phyloP scores from a whole-genome alignment of 257 asterid genomes.

The Ehretia macrophylla region DNA sequence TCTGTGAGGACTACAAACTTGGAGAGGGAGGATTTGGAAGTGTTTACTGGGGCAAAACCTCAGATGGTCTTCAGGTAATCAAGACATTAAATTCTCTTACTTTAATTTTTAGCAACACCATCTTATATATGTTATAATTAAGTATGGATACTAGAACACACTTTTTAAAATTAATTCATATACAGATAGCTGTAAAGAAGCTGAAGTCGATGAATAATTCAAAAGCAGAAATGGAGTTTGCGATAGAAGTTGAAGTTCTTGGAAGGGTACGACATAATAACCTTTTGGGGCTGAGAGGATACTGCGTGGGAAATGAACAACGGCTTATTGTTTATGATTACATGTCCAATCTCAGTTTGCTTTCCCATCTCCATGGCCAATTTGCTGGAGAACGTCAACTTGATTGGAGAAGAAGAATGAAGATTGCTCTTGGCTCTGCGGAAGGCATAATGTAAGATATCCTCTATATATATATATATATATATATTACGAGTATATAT shows the following conservation, averaged over 20 bases:
- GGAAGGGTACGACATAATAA: conserved; percentile 86
- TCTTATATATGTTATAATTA: too few species aligned
- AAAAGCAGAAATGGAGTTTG: conserved; percentile 88
- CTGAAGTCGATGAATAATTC: conserved; percentile 76
- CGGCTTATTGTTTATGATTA: conserved; percentile 76
- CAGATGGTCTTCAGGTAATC: conserved; percentile 78
- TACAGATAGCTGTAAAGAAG: conserved; percentile 83
- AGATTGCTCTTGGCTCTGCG: conserved; percentile 65
- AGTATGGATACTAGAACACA: too few species aligned
- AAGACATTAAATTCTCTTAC: background rate
- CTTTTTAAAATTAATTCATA: too few species aligned
- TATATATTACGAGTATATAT: background rate
- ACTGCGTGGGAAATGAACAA: conserved; percentile 68
- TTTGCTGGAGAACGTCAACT: conserved; percentile 53
- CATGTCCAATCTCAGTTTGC: conserved; percentile 85
- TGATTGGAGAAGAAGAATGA: conserved; percentile 73
- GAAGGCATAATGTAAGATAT: conserved; percentile 69
- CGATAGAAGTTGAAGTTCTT: conserved; percentile 81
- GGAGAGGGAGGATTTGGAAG: conserved; percentile 95
- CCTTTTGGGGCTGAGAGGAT: conserved; percentile 71
- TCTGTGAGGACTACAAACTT: conserved; percentile 67
- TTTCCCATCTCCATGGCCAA: conserved; percentile 80
- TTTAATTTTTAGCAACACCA: background rate
- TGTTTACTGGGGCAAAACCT: conserved; percentile 82
- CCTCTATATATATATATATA: too few species aligned